Percentiles rank a stretch among this genome's conserved stretches.
phyloP scores from a whole-genome alignment of 179 eudicot species.

The Sideroxylon spinosum region DNA sequence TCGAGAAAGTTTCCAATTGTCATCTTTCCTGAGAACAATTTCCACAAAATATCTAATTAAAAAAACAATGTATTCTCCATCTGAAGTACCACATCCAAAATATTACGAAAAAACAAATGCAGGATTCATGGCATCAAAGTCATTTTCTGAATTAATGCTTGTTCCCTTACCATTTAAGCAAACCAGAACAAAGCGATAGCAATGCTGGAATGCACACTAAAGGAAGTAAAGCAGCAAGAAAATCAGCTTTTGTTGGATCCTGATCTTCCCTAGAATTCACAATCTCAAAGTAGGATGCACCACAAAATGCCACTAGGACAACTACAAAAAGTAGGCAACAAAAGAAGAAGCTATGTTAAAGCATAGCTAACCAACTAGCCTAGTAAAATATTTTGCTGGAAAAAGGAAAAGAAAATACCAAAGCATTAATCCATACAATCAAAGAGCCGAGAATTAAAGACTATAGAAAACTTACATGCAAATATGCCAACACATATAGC shows the following conservation, averaged over 20 bases:
- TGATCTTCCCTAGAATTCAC: constrained; percentile 57
- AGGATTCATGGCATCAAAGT: not conserved
- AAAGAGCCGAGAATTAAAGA: not conserved
- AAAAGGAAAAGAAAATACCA: not conserved
- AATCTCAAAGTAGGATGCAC: constrained; percentile 75
- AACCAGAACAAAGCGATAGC: constrained; percentile 75
- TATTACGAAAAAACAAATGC: not conserved
- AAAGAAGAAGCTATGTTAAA: constrained; percentile 12
- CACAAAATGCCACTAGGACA: constrained; percentile 88
- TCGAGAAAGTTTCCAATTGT: constrained; percentile 82
- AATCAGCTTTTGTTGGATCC: constrained; percentile 70
- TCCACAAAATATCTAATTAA: constrained; percentile 17
- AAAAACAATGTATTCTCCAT: not conserved
- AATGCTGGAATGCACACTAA: constrained; percentile 88
- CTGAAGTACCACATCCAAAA: not conserved
- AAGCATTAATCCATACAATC: not conserved
- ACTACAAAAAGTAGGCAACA: constrained; percentile 33
- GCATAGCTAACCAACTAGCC: not conserved
- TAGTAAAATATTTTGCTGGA: not conserved
- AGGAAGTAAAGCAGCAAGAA: constrained; percentile 93
- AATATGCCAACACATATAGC: constrained; percentile 80
- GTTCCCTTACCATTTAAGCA: constrained; percentile 76
- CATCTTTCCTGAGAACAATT: constrained; percentile 79
- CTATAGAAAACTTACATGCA: constrained; percentile 48
- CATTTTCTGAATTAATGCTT: not conserved